Evolutionary conservation across 345 rosid genomes (phyloP).

Genomic region (Conringia planisiliqua): DNA sequence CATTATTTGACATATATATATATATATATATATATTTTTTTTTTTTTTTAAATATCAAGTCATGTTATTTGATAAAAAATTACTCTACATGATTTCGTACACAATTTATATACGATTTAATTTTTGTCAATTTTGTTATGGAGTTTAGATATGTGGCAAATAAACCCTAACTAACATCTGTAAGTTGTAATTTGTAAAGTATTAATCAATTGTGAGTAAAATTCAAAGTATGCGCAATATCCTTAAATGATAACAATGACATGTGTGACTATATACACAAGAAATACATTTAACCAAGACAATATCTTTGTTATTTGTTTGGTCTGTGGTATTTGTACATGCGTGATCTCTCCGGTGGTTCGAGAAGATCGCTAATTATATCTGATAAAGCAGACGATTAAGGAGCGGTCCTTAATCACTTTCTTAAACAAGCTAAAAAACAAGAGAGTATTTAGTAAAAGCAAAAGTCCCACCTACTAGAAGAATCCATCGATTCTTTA

Average conservation of each 20-base stretch:
- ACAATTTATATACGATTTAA: neutral
- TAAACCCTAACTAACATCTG: neutral
- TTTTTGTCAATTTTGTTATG: neutral
- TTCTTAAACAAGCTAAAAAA: constrained; percentile 28
- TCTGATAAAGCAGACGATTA: constrained; percentile 26
- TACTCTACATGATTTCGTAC: neutral
- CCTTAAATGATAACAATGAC: constrained; percentile 22
- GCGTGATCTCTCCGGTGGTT: constrained; percentile 1
- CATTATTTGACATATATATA: neutral
- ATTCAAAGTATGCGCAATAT: constrained; percentile 10
- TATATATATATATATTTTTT: too few relatives aligned
- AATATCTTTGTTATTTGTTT: neutral
- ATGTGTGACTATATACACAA: constrained; percentile 3
- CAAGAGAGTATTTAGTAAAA: constrained; percentile 20
- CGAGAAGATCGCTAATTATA: constrained; percentile 11
- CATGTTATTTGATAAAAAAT: neutral
- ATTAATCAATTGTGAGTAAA: neutral
- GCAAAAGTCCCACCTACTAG: neutral
- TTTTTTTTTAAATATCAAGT: neutral
- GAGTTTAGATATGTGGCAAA: neutral
- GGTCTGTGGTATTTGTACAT: constrained; percentile 1
- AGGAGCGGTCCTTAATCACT: constrained; percentile 30
- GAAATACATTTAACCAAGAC: constrained; percentile 24
- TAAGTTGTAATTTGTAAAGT: neutral
- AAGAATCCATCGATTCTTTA: constrained; percentile 8